A percentile compares a stretch with the other conserved stretches of the same genome.
Conservation (phyloP, 2,329 filamentous ascomycete genomes). For the Nannizzia gypsea region DNA sequence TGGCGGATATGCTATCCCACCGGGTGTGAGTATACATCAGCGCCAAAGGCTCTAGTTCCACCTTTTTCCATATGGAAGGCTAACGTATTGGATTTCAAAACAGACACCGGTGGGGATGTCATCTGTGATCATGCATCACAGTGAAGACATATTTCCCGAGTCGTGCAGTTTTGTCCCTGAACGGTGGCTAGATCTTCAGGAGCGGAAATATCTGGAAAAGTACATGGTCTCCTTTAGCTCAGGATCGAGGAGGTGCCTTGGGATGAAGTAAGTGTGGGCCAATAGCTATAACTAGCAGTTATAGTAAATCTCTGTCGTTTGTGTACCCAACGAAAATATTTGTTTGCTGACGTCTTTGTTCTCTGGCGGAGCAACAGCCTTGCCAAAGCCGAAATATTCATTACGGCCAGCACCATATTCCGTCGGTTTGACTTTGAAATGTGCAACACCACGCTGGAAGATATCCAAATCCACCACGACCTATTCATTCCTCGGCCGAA, state of each 20-base stretch:
- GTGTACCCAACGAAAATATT: too few species aligned
- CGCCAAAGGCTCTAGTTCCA: neutral
- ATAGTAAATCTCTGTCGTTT: neutral
- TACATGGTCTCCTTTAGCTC: conserved; percentile 18
- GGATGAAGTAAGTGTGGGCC: conserved; percentile 15
- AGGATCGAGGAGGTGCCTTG: conserved; percentile 15
- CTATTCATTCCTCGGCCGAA: conserved; percentile 14
- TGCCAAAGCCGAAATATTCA: conserved; percentile 11
- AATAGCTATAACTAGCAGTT: neutral
- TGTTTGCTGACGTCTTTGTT: neutral
- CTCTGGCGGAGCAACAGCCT: conserved; percentile 7
- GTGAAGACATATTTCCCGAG: conserved; percentile 18
- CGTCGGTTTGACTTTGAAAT: conserved; percentile 13
- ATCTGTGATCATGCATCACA: conserved; percentile 16
- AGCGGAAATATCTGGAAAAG: conserved; percentile 15
- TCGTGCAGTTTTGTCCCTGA: conserved; percentile 15
- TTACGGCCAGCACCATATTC: conserved; percentile 10
- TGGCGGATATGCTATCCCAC: conserved; percentile 14
- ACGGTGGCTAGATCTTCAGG: conserved; percentile 16
- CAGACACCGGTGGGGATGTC: conserved; percentile 18
- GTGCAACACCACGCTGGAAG: conserved; percentile 14
- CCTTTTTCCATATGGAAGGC: neutral
- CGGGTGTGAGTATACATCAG: conserved; percentile 12
- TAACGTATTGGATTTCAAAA: neutral
- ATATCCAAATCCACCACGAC: conserved; percentile 16